Evolutionary conservation across 2,329 filamentous ascomycete species (phyloP), one percentile per base, ranked within the genome.

Genomic region (Chaetomiaceae sp.): DNA sequence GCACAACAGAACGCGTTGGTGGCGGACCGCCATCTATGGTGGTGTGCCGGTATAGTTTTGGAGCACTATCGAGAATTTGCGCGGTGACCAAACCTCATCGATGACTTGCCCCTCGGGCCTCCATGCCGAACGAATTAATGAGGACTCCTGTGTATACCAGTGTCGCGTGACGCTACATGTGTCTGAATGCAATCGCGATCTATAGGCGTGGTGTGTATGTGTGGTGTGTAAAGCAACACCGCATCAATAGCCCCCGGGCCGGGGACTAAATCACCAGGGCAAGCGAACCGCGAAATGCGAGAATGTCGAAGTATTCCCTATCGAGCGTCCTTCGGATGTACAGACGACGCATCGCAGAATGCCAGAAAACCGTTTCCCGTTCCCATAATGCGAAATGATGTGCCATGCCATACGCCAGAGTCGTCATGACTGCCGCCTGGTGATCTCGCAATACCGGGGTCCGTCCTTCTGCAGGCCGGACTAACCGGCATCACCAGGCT

Each of bases 381-480:
- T 43, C 48, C 51, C 33, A 41, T 34, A 49, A 45, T 41, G 34
- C 42, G 46, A 52, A 56, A 45, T 49, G 51, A 52, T 47, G 38
- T 51, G 42, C 48, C 51, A 50, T 47, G 47, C 48, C 45, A 49
- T 45, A 50, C 51, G 41, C 42, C 44, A 38, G 38, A 46, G 38
- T 39, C 48, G 49, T 51, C 6, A 45, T 44, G 42, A 44, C 50
- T 30, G 10, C 32, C 29, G 26, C 37, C 47, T 38, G 41, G 34
- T 47, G 47, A 48, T 42, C 27, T 20, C 24, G 26, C 26, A n/a
- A 42, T 38, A 20, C 43, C 46, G 30, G 22, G 32, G 27, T 33
- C 42, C 38, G 35, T 42, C 38, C 47, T n/a, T 41, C 38, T 47
- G 35, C 37, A 27, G 38, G 36, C 34, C 42, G 24, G 35, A 38